A percentile compares a stretch with the other conserved stretches of the same genome.
phyloP scores from a whole-genome alignment of 1,284 basidiomycete genomes.

The Trichosporon coremiiforme region DNA sequence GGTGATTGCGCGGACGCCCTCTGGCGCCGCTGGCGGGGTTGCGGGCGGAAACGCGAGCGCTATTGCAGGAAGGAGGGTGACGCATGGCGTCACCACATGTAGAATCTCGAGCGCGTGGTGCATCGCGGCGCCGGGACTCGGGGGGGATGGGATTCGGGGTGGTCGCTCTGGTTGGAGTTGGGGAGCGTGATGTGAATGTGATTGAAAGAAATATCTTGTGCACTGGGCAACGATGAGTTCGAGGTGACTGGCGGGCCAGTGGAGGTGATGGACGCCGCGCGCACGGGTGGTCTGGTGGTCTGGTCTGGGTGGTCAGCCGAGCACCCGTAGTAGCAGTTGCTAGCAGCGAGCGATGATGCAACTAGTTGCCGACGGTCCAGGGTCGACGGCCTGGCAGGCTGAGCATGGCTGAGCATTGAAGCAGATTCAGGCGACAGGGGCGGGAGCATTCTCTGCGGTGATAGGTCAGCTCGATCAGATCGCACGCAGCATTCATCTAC shows the following conservation, averaged over 20 bases:
- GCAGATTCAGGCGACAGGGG: not conserved
- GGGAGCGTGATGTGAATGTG: not conserved
- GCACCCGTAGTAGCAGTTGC: no score
- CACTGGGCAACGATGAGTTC: not conserved
- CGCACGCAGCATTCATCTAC: no score
- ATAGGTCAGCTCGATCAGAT: not conserved
- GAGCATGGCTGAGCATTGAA: no score
- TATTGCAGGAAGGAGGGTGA: slow-evolving; percentile 45
- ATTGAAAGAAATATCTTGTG: not conserved
- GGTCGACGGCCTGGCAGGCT: no score
- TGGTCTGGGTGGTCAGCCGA: not conserved
- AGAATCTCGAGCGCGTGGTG: slow-evolving; percentile 29
- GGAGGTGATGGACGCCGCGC: slow-evolving; percentile 2
- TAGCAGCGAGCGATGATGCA: slow-evolving; percentile 6
- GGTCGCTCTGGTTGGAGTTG: not conserved
- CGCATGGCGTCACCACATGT: slow-evolving; percentile 33
- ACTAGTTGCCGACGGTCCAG: slow-evolving; percentile 5
- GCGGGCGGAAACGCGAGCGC: slow-evolving; percentile 28
- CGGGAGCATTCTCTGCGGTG: not conserved
- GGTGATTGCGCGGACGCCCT: slow-evolving; percentile 47
- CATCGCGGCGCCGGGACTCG: slow-evolving; percentile 21
- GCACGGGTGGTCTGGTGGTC: not conserved
- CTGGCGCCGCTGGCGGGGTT: slow-evolving; percentile 26
- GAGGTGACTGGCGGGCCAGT: not conserved
- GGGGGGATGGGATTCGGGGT: not conserved